A percentile compares a stretch with the other conserved stretches of the same genome.
These are phyloP conservation scores for Colletotrichum aenigma DNA, from an alignment of 2,329 filamentous ascomycete genomes.

Conservation along the genomic window DNA sequence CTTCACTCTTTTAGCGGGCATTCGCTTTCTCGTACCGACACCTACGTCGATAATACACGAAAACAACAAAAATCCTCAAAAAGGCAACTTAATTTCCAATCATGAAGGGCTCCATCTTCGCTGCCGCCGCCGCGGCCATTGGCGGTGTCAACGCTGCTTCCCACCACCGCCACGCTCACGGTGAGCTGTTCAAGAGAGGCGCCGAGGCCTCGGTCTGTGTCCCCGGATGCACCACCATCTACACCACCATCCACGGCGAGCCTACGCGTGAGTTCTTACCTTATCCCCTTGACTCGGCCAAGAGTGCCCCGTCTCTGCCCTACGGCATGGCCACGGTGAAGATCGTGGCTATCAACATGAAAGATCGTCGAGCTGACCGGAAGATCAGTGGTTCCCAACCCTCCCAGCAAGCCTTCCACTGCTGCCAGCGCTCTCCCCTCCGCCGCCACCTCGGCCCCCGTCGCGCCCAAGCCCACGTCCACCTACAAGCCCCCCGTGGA, in stretches of 20 bases:
- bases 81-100: constrained; percentile 44
- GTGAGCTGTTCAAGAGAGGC: constrained; percentile 59
- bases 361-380: not conserved
- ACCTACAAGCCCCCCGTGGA: constrained; percentile 47
- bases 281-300: not conserved
- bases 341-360: not conserved
- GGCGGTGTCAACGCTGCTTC: constrained; percentile 59
- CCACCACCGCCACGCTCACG: constrained; percentile 68
- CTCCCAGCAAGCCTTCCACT: constrained; percentile 29
- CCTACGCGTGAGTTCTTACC: constrained; percentile 60
- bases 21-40: constrained; percentile 55
- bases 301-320: not conserved
- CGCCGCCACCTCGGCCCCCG: constrained; percentile 26
- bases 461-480: constrained; percentile 33
- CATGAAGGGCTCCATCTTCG: constrained; percentile 77
- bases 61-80: constrained; percentile 26
- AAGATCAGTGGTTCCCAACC: constrained; percentile 42
- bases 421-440: constrained; percentile 15
- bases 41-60: constrained; percentile 27
- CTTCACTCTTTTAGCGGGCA: constrained; percentile 91
- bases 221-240: constrained; percentile 74
- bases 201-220: constrained; percentile 55
- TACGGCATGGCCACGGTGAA: not conserved
- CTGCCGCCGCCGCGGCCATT: constrained; percentile 66
- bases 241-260: constrained; percentile 71